Conservation (phyloP, 2,329 filamentous ascomycete species). For the Stenocarpella maydis region DNA sequence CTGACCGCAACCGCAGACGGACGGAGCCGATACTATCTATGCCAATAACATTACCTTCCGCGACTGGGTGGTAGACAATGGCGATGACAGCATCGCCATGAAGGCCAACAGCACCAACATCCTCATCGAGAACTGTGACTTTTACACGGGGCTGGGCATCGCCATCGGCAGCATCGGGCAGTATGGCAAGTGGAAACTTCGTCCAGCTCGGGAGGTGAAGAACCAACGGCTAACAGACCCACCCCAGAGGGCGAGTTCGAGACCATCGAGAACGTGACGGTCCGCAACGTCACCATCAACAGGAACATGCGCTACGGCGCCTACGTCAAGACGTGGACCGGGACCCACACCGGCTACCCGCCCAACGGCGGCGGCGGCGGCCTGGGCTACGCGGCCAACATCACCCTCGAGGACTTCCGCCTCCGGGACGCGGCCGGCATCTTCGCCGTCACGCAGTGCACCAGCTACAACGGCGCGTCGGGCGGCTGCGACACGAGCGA, state of each 20-base stretch:
- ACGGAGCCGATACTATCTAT: constrained; percentile 33
- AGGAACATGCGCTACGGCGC: constrained; percentile 38
- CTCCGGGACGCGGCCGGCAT: constrained; percentile 35
- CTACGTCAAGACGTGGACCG: constrained; percentile 36
- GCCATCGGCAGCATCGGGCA: constrained; percentile 51
- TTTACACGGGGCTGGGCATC: constrained; percentile 48
- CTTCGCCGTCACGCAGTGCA: constrained; percentile 39
- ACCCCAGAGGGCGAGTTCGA: constrained; percentile 24
- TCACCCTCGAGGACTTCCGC: constrained; percentile 38
- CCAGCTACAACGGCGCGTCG: constrained; percentile 35
- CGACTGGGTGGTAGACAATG: constrained; percentile 33
- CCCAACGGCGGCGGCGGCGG: constrained; percentile 36
- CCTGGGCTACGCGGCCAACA: constrained; percentile 37
- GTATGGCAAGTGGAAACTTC: constrained; percentile 43
- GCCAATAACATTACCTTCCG: constrained; percentile 34
- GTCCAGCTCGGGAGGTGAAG: accelerated
- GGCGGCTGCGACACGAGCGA: constrained; percentile 38
- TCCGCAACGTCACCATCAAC: constrained; percentile 49
- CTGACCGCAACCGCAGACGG: constrained; percentile 26
- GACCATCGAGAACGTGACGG: constrained; percentile 36
- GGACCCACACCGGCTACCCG: constrained; percentile 29
- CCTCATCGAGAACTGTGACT: constrained; percentile 49
- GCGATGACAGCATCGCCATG: constrained; percentile 50
- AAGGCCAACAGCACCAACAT: constrained; percentile 52
- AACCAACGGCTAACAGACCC: neutral